Evolutionary conservation across 2,329 filamentous ascomycete genomes (phyloP).

Genomic region (Aspergillus piperis): DNA sequence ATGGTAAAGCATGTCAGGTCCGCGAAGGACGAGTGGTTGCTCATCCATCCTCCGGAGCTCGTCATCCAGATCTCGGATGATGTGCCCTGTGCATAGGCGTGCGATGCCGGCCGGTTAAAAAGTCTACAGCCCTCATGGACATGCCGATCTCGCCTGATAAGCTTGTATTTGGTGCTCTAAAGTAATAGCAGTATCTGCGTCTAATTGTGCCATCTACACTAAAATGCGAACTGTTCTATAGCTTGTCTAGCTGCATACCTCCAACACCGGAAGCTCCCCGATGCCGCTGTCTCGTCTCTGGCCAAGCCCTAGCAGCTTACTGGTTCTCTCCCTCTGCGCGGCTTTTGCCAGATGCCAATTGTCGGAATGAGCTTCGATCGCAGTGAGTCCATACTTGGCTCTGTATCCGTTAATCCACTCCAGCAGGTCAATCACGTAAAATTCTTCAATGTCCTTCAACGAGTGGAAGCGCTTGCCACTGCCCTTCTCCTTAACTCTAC

Average conservation of each 20-base stretch:
- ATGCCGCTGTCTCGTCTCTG: conserved; percentile 17
- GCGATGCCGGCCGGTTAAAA: neutral
- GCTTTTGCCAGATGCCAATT: conserved; percentile 33
- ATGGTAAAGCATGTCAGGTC: neutral
- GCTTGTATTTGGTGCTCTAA: neutral
- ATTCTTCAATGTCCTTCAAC: conserved; percentile 36
- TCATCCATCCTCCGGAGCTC: conserved; percentile 3
- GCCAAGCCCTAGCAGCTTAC: conserved; percentile 14
- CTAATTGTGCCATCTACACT: conserved; percentile 5
- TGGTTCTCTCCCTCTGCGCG: conserved; percentile 25
- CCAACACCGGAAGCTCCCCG: conserved; percentile 13
- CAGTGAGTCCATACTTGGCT: conserved; percentile 18
- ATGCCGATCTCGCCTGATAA: neutral
- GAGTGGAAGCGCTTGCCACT: conserved; percentile 41
- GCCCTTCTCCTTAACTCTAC: conserved; percentile 28
- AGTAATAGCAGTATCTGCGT: neutral
- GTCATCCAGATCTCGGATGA: conserved; percentile 15
- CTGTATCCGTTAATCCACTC: conserved; percentile 38
- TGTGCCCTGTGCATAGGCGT: conserved; percentile 5
- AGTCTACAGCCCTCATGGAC: too few relatives aligned
- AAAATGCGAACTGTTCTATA: conserved; percentile 1
- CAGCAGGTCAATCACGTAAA: conserved; percentile 37
- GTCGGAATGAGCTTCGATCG: conserved; percentile 34
- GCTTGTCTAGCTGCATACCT: conserved; percentile 3
- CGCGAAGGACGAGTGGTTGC: neutral